phyloP scores from a whole-genome alignment of 108 stramenopile species.

The Ochromonas danica region DNA sequence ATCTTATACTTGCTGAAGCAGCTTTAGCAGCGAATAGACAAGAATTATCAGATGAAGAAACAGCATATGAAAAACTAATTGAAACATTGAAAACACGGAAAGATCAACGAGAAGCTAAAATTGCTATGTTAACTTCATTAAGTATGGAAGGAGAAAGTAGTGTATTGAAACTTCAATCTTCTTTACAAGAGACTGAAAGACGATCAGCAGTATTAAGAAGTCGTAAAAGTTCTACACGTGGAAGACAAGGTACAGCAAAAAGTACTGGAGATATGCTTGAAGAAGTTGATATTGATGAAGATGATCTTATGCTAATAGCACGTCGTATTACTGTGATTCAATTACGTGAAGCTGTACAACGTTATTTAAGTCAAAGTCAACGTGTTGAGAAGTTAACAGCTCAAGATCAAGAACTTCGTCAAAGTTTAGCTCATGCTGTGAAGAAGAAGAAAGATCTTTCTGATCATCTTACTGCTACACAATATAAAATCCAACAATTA shows the following conservation, averaged over 20 bases:
- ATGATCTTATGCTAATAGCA: neutral
- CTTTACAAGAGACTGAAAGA: neutral
- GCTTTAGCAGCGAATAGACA: neutral
- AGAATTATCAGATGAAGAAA: neutral
- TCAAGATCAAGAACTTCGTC: neutral
- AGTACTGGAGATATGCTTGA: too few relatives aligned
- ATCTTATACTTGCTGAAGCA: neutral
- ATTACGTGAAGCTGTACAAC: conserved; percentile 6
- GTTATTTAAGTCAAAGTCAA: neutral
- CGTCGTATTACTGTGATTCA: neutral
- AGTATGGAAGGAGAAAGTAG: neutral
- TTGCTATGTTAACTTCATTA: neutral
- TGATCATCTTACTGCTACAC: conserved; percentile 4
- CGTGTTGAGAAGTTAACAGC: neutral
- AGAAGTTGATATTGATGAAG: too few relatives aligned
- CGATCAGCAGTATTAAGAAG: too few relatives aligned
- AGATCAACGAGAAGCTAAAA: conserved; percentile 16
- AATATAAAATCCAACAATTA: conserved; percentile 21
- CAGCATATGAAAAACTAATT: neutral
- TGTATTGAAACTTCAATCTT: neutral
- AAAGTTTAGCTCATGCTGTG: neutral
- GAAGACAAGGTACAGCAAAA: too few relatives aligned
- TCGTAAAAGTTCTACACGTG: too few relatives aligned
- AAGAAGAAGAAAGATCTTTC: conserved; percentile 9
- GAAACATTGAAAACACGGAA: neutral